Evolutionary conservation across 129 eudicot species (phyloP).

Genomic region (Artemisia tridentata): DNA sequence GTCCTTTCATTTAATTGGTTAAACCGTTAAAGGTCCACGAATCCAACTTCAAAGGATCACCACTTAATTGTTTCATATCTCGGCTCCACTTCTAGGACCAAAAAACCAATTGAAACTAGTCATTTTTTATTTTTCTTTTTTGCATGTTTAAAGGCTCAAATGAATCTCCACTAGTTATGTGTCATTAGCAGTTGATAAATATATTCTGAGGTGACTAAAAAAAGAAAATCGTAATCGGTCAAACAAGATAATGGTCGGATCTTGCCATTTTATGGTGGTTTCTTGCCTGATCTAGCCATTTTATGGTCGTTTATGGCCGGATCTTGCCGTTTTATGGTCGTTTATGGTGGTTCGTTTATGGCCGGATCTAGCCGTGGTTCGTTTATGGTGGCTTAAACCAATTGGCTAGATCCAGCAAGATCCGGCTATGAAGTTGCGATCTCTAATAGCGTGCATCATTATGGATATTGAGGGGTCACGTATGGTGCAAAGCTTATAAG

Average conservation of each 20-base stretch:
- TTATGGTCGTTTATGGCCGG: no score
- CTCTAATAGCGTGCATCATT: no score
- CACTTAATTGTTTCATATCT: slow-evolving; percentile 29
- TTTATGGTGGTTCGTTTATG: no score
- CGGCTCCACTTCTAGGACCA: slow-evolving; percentile 34
- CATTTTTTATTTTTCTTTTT: not conserved
- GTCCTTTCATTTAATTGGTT: slow-evolving; percentile 38
- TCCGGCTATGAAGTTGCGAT: no score
- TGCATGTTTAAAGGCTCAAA: slow-evolving; percentile 78
- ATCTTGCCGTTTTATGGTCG: no score
- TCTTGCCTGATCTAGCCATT: no score
- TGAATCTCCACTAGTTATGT: slow-evolving; percentile 26
- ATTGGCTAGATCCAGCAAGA: no score
- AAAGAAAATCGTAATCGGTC: not conserved
- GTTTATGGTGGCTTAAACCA: no score
- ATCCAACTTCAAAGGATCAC: slow-evolving; percentile 43
- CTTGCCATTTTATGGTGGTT: no score
- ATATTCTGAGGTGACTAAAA: not conserved
- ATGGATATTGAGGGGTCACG: no score
- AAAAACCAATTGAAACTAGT: slow-evolving; percentile 10
- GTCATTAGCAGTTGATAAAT: slow-evolving; percentile 13
- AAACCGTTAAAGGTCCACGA: slow-evolving; percentile 30
- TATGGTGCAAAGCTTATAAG: no score
- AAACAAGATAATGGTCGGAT: slow-evolving; percentile 2
- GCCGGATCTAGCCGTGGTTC: no score